Base-by-base conservation (phyloP, 257 asterid species). In the Marsdenia floribunda region DNA sequence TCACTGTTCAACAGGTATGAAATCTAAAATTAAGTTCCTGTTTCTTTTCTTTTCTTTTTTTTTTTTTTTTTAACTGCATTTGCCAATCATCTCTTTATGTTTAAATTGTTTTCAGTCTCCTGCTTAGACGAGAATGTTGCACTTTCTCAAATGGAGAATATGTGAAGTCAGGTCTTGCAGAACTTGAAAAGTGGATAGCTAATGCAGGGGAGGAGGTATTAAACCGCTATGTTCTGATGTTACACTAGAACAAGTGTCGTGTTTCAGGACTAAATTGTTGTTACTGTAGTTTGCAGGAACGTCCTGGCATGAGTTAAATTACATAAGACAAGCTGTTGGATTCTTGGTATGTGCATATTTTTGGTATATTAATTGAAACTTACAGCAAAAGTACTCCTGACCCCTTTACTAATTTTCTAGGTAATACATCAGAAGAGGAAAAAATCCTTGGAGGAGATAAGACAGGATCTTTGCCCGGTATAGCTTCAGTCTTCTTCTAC, bases 41-140 rank as follows among this genome's bases (percentile, higher is more conserved):
- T 5, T 16, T 64, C 22, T 4, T 61, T 68, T 59, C 59, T 64
- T 76, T n/a, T 21, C 3, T 35, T 4, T 61, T 68, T 59, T 63
- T 64, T 76, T n/a, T 21, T 5, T n/a, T 71, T 35, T 8, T 68
- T 60, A 49, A 14, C n/a, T 19, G 4, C 22, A 12, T 54, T 65
- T 54, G 64, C 55, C 67, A 35, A 46, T 24, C 35, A 38, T 61
- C 35, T 49, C 26, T 75, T 72, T 26, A 24, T 57, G 47, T 77
- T 58, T 24, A 63, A 73, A 75, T 71, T 29, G 8, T 33, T 24
- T 74, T 29, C 86, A 95, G 98, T 78, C 92, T 95, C 83, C 83
- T 92, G 81, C 98, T 95, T 77, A 93, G 99, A 55, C 98, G 99
- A 75, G 99, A 95, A 77, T 95, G 99, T 83, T 95, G 99, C 87